Evolutionary conservation across 2,329 filamentous ascomycete species (phyloP).

Genomic region (Botryosphaeria dothidea): DNA sequence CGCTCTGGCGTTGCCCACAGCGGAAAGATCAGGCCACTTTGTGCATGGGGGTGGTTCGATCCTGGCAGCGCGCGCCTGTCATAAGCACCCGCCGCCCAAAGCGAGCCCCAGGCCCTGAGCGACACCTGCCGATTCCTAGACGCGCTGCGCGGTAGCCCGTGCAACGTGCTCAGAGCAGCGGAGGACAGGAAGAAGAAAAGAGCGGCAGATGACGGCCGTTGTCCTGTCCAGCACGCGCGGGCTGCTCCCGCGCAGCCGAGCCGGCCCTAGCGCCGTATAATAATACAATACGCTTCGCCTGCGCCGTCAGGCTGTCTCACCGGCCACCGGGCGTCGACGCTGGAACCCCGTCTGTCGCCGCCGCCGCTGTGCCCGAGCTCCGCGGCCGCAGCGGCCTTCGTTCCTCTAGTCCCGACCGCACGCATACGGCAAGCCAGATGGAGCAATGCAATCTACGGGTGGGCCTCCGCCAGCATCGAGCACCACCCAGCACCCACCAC

Average conservation of each 20-base stretch:
- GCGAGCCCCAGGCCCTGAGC: background rate
- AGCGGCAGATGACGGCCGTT: background rate
- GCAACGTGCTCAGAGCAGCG: background rate
- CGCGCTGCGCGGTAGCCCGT: background rate
- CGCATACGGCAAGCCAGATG: conserved; percentile 5
- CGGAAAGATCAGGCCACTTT: conserved; percentile 16
- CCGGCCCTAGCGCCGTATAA: background rate
- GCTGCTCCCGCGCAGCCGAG: conserved; percentile 11
- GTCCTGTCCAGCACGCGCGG: too few species aligned
- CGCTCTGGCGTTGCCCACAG: background rate
- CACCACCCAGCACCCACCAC: background rate
- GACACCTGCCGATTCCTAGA: background rate
- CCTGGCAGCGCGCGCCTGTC: conserved; percentile 6
- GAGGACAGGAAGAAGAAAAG: background rate
- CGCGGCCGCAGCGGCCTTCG: conserved; percentile 5
- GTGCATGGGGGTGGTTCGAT: conserved; percentile 14
- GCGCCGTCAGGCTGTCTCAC: conserved; percentile 4
- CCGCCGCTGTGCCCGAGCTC: conserved; percentile 1
- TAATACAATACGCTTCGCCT: background rate
- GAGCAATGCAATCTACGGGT: conserved; percentile 15
- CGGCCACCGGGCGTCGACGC: background rate
- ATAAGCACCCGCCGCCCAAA: conserved; percentile 8
- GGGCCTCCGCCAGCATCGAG: background rate
- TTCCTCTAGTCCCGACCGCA: conserved; percentile 4
- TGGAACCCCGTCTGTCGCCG: background rate